Evolutionary conservation across 495 filamentous ascomycete genomes (phyloP).

Genomic region (Saxophila tyrrhenica): DNA sequence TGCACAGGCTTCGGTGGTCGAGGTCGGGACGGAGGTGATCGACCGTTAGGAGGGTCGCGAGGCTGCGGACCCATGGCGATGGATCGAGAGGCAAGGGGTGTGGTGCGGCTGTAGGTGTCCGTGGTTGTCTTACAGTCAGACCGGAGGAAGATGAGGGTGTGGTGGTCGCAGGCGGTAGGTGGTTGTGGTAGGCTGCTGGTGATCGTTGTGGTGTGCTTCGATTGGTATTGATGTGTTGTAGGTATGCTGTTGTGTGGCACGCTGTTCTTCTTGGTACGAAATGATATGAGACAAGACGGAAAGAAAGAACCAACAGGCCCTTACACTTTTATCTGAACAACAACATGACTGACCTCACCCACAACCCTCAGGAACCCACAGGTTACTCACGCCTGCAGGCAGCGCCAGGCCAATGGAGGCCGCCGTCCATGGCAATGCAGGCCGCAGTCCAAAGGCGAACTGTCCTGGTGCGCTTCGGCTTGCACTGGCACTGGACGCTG

Average conservation of each 20-base stretch:
- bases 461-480: too few species aligned
- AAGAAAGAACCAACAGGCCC: neutral
- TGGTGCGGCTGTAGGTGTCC: neutral
- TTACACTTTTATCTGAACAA: neutral
- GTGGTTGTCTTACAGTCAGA: neutral
- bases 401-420: neutral
- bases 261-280: neutral
- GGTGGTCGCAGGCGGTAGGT: neutral
- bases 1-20: slow-evolving; percentile 9
- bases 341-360: neutral
- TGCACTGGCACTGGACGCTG: too few species aligned
- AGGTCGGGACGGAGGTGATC: slow-evolving; percentile 1
- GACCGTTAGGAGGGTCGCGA: neutral
- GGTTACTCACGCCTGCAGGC: neutral
- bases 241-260: neutral
- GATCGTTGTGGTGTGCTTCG: neutral
- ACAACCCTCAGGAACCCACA: neutral
- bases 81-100: neutral
- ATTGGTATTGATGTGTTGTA: neutral
- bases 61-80: neutral
- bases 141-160: neutral
- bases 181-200: neutral
- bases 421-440: neutral
- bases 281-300: neutral
- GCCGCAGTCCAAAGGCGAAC: neutral